phyloP scores from a whole-genome alignment of 2,329 filamentous ascomycete species.

The Fusarium protoensiforme region DNA sequence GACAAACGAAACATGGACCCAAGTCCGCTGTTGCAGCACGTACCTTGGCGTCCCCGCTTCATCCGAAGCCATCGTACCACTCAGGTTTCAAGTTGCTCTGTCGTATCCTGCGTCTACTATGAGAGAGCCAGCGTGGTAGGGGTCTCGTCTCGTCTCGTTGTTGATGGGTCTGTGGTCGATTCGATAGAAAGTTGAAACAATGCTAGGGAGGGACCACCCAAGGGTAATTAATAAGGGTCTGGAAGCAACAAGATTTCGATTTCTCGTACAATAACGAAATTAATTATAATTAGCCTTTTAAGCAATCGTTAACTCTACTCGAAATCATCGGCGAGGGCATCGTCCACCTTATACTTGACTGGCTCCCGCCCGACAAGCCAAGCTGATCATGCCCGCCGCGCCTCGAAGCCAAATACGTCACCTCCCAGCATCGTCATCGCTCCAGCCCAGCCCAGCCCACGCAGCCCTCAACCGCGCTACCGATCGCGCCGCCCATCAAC shows the following conservation, averaged over 20 bases:
- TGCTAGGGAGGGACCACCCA: background rate
- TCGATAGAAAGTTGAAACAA: conserved; percentile 8
- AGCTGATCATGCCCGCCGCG: conserved; percentile 31
- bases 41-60: conserved; percentile 35
- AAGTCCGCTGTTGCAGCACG: conserved; percentile 18
- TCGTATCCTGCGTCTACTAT: conserved; percentile 4
- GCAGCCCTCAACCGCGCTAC: background rate
- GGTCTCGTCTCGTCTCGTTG: background rate
- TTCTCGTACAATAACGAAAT: background rate
- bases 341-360: conserved; percentile 11
- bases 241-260: background rate
- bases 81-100: conserved; percentile 26
- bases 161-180: conserved; percentile 5
- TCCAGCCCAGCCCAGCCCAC: background rate
- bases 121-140: conserved; percentile 4
- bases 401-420: conserved; percentile 39
- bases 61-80: conserved; percentile 40
- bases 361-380: background rate
- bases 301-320: background rate
- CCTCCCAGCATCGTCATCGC: conserved; percentile 38
- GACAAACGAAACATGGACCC: conserved; percentile 28
- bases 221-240: background rate
- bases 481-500: conserved; percentile 7
- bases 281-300: background rate
- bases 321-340: background rate